Evolutionary conservation across 2,329 filamentous ascomycete species (phyloP).

Genomic region (Cladorrhinum sp.): DNA sequence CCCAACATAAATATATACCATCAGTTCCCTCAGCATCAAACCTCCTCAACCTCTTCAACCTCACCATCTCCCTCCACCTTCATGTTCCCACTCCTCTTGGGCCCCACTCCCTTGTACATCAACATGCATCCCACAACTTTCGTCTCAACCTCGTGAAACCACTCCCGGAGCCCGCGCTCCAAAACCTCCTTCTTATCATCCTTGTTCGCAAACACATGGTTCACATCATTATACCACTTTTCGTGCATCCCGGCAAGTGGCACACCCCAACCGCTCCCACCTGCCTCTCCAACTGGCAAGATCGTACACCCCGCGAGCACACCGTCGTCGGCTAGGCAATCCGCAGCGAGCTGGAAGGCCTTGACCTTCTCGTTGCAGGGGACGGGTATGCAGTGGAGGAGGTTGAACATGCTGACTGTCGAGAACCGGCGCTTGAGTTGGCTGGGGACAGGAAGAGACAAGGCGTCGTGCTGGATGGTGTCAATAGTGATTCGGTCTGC

Average conservation of each 20-base stretch:
- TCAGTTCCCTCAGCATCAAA: not conserved
- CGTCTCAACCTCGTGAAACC: slow-evolving; percentile 40
- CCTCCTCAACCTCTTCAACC: not conserved
- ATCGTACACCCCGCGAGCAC: slow-evolving; percentile 40
- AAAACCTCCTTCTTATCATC: slow-evolving; percentile 36
- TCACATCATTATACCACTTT: slow-evolving; percentile 34
- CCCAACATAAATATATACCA: no score
- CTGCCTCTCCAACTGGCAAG: slow-evolving; percentile 28
- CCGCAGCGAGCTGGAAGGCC: slow-evolving; percentile 12
- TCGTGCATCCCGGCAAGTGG: slow-evolving; percentile 27
- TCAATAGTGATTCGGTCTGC: slow-evolving; percentile 24
- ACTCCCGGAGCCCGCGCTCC: slow-evolving; percentile 32
- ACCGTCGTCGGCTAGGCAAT: slow-evolving; percentile 34
- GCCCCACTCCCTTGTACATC: slow-evolving; percentile 37
- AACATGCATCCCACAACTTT: slow-evolving; percentile 38
- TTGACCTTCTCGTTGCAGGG: slow-evolving; percentile 26
- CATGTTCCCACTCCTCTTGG: slow-evolving; percentile 16
- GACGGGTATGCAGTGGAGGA: slow-evolving; percentile 42
- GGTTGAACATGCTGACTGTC: slow-evolving; percentile 43
- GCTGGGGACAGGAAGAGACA: slow-evolving; percentile 28
- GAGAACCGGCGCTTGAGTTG: slow-evolving; percentile 35
- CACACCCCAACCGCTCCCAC: not conserved
- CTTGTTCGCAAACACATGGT: slow-evolving; percentile 39
- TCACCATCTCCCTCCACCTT: not conserved
- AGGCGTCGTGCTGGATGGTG: slow-evolving; percentile 35